Evolutionary conservation across 1,139 yeast genomes (phyloP), one percentile per base, ranked within the genome.

Genomic region (Candida neerlandica): DNA sequence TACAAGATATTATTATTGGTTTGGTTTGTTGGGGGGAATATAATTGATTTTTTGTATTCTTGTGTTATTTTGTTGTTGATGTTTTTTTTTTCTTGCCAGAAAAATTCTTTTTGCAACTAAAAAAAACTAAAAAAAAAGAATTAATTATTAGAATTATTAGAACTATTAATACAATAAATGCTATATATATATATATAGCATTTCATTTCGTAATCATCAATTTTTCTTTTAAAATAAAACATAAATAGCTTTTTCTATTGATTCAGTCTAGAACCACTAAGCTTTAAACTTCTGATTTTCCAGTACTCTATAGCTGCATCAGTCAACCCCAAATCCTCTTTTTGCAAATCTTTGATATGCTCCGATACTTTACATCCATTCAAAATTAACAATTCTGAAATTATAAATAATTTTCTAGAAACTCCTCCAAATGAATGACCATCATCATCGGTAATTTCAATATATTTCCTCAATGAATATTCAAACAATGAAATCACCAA

Each of bases 301-400:
- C 89, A 85, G 60, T 81, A 86, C 10, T 62, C 61, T 29, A 63
- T 55, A 4, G 86, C 88, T n/a, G 67, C 75, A 1, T 65, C 64
- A 10, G 74, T 63, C 16, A 80, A 58, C 0, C 70, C 73, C 16
- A 75, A 54, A 10, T 67, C 70, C 16, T 54, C 55, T 29, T 51
- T 57, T 11, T 62, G 54, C 1, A 60, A 61, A 26, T 77, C 78
- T 43, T 43, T 43, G 45, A 43, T 43, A 43, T 43, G 45, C 19
- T 43, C 41, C 4, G 45, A 43, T 19, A 73, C 63, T 46, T 58
- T 69, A 57, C 74, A 77, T 12, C 96, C 95, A 63, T 89, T 88
- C 53, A 87, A 74, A 3, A 86, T 59, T 12, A 92, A 69, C 35
- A 89, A 71, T 61, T 91, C 97, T 0, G 96, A 83, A 19, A 88